These are phyloP conservation scores for Capsicum rhomboideum DNA, from an alignment of 257 asterid species.

Conservation along the genomic window DNA sequence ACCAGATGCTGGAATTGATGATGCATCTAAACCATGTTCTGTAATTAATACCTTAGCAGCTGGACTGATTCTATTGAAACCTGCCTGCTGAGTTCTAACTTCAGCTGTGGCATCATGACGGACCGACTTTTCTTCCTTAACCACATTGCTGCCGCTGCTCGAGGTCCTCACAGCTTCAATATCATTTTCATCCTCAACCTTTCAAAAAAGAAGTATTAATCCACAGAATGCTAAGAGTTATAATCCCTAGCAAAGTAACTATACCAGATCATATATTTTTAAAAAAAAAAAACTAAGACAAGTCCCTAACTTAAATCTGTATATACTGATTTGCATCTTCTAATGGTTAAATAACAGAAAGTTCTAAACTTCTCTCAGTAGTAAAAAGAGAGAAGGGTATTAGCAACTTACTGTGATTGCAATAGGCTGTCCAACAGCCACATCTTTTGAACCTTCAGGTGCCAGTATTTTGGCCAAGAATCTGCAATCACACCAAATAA, in stretches of 20 bases:
- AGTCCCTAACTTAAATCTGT: not conserved
- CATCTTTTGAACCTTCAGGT: slow-evolving; percentile 93
- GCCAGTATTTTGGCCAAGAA: slow-evolving; percentile 86
- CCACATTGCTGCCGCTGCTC: slow-evolving; percentile 24
- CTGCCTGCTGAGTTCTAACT: slow-evolving; percentile 28
- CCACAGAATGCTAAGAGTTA: slow-evolving; percentile 3
- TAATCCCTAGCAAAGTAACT: not conserved
- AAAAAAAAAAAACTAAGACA: too few species aligned
- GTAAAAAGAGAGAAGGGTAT: not conserved
- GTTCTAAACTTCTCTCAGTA: not conserved
- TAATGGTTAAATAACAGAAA: not conserved
- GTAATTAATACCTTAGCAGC: slow-evolving; percentile 79
- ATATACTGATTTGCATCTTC: not conserved
- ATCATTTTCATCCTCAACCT: slow-evolving; percentile 95
- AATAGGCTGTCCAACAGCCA: slow-evolving; percentile 90
- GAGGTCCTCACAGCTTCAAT: slow-evolving; percentile 67
- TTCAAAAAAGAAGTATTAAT: slow-evolving; percentile 22
- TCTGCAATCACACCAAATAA: slow-evolving; percentile 25
- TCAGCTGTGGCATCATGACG: slow-evolving; percentile 32
- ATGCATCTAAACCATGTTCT: slow-evolving; percentile 76
- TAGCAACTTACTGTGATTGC: slow-evolving; percentile 72
- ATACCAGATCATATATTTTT: not conserved
- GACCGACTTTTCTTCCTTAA: slow-evolving; percentile 41
- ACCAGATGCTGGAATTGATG: slow-evolving; percentile 78
- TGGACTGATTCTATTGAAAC: slow-evolving; percentile 75